Evolutionary conservation across 352 stramenopile species (phyloP), one percentile per base, ranked within the genome.

Genomic region (Pythium volutum): DNA sequence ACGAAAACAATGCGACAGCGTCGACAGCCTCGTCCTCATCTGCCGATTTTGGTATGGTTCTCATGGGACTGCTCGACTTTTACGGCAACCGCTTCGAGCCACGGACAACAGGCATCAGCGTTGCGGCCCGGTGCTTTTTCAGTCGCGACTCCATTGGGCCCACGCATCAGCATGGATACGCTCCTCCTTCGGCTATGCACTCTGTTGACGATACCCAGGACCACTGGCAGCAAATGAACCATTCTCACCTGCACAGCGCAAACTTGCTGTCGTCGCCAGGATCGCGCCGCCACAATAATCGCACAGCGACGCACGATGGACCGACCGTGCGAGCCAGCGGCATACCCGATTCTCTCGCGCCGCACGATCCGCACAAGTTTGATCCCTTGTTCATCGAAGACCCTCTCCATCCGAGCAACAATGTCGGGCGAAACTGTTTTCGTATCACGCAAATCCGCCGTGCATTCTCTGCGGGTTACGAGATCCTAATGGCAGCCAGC

Each of bases 61-160:
- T 99, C 1, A 97, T 98, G 85, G 95, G 95, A 0, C 97, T 99
- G 57, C 78, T 99, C 11, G 95, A 99, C 58, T 99, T 98, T 65
- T 99, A 98, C 70, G 96, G 97, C 20, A 99, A 98, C 54, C 87
- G 83, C 0, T 97, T 97, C 51, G 88, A 97, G 55, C 87, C 90
- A 20, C 85, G 88, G 11, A 93, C 82, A 7, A 98, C 88, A 4
- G 91, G 91, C 14, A 97, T 97, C 47, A 97, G 86, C 47, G 86
- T 95, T 6, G 86, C 84, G 1, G 81, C 81, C 12, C 81, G 84
- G 3, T 90, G 81, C 42, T 95, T 94, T 61, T 70, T 95, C 4
- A 88, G 91, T 65, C 82, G 86, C 29, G 84, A 92, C 46, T 88
- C 71, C 34, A 79, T 77, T 9, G 33, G 59, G 14, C 64, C 68